Conservation (phyloP, 2,329 filamentous ascomycete species). For the Fusarium duplospermum region DNA sequence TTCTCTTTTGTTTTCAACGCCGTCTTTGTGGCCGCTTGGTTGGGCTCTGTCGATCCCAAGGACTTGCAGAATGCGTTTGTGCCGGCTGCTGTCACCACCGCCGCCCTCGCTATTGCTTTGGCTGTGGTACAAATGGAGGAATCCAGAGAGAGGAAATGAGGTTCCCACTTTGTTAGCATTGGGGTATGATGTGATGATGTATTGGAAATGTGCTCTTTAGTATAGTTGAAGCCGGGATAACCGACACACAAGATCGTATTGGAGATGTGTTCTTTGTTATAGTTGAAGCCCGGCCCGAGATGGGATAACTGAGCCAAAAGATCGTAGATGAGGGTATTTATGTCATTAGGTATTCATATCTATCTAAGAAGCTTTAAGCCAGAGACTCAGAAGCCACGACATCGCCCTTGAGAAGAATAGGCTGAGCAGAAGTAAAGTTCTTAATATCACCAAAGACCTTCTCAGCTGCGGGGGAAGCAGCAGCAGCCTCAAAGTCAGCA, state of each 20-base stretch:
- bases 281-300: no score
- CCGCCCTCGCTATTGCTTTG: neutral
- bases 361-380: neutral
- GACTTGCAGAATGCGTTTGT: neutral
- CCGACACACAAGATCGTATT: no score
- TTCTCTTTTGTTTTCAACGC: neutral
- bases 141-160: no score
- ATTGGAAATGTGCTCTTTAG: no score
- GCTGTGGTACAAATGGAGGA: neutral
- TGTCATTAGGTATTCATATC: no score
- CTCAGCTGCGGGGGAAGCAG: neutral
- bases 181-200: no score
- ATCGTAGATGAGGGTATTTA: no score
- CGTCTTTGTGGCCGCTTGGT: neutral
- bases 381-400: slow-evolving; percentile 20
- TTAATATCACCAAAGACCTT: slow-evolving; percentile 41
- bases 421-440: slow-evolving; percentile 36
- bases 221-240: no score
- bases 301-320: no score
- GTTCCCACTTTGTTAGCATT: no score
- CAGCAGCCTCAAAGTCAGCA: slow-evolving; percentile 32
- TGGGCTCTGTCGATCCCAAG: neutral
- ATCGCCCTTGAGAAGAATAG: slow-evolving; percentile 38
- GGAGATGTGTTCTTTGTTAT: no score
- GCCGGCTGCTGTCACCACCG: neutral